Conservation (phyloP, 208 protist species). For the Acanthamoeba divionensis region DNA sequence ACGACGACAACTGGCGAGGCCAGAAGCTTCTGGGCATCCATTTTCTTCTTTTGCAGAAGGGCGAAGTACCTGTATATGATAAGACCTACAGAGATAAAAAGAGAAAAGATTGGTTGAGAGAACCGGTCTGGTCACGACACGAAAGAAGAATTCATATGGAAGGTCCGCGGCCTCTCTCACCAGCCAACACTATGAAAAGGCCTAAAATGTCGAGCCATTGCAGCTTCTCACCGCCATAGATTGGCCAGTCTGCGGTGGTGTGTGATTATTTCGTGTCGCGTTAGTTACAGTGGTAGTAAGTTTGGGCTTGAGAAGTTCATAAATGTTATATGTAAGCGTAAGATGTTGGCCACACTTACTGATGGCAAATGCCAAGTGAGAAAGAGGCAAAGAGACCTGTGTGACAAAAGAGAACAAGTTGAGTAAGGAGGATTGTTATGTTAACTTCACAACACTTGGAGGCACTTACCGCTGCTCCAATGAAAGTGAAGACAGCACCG, state of each 20-base stretch:
- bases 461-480: slow-evolving; percentile 2
- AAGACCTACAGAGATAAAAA: too few species aligned
- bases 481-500: slow-evolving; percentile 45
- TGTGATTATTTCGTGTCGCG: neutral
- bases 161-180: neutral
- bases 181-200: neutral
- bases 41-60: slow-evolving; percentile 15
- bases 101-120: neutral
- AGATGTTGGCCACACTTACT: neutral
- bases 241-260: neutral
- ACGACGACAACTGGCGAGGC: too few species aligned
- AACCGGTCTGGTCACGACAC: neutral
- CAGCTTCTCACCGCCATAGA: neutral
- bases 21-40: slow-evolving; percentile 47
- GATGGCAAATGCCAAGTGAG: slow-evolving; percentile 55
- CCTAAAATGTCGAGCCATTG: slow-evolving; percentile 13
- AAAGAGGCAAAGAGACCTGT: slow-evolving; percentile 4
- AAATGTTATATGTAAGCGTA: neutral
- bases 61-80: slow-evolving; percentile 27
- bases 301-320: neutral
- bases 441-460: neutral
- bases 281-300: neutral
- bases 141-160: neutral
- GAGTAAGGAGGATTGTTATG: neutral
- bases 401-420: too few species aligned